Base-by-base conservation (phyloP, 1,284 basidiomycete species). In the Mycena citricolor region DNA sequence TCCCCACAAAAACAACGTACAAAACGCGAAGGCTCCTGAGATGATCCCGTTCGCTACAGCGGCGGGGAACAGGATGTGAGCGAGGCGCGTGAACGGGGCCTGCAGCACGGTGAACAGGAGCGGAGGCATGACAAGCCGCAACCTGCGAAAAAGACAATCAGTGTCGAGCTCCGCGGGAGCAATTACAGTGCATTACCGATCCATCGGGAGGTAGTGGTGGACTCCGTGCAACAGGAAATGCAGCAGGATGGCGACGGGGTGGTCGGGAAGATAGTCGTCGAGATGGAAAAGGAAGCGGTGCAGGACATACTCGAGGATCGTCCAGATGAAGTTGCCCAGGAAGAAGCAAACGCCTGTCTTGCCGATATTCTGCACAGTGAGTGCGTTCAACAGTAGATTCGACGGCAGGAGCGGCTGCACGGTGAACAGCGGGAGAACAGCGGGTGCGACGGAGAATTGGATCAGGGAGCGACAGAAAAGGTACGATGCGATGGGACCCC, bases 281-380 rank as follows among this genome's bases (percentile, higher is more conserved):
- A 99, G 72, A 69, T 99, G 97, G 82, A 99, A 99, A 41, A 99
- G 70, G 81, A 97, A 98, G 23, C 95, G 86, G 68, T 99, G 97
- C 60, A 99, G 69, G n/a, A 72, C 69, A 65, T 99, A 99, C 66
- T 99, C 97, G 64, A 99, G 71, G 49, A 98, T 64, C 1, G 95
- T 98, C 95, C 95, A 99, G 55, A 97, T 76, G 39, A 97, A 32
- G 63, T 91, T 90, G 8, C 95, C 95, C 24, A 83, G 38, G 46
- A 90, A 61, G 75, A 90, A 92, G 68, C 82, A 93, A 2, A 71
- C 53, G 23, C 77, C 41, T 1, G 79, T 71, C 57, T 83, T 79
- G 21, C 61, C 51, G 34, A 79, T 62, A 1, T 78, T 73, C 3
- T 66, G 64, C 10, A 64, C 52, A 6, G 83, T 70, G 25, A 86